Percentiles rank a stretch among this genome's conserved stretches.
Conservation (phyloP, 2,329 filamentous ascomycete genomes). For the Apiospora saccharicola region DNA sequence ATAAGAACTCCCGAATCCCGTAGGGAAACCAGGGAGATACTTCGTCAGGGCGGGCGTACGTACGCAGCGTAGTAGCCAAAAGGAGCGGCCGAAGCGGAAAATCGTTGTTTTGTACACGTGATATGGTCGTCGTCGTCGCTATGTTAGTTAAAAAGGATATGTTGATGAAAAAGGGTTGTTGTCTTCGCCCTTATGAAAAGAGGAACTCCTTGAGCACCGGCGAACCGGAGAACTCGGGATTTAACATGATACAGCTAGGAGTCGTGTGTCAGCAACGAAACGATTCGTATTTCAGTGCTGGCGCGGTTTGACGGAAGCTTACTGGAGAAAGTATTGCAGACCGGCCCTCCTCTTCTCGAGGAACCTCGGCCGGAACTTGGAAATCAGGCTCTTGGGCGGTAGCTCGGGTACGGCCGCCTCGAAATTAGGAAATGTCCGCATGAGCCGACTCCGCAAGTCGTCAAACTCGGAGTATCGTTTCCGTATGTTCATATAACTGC, state of each 20-base stretch:
- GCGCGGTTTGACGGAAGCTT: slow-evolving; percentile 46
- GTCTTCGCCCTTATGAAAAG: slow-evolving; percentile 59
- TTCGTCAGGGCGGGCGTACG: slow-evolving; percentile 4
- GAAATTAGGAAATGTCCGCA: slow-evolving; percentile 84
- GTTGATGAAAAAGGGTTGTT: not conserved
- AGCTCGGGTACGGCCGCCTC: slow-evolving; percentile 86
- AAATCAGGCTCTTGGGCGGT: slow-evolving; percentile 90
- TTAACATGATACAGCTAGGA: slow-evolving; percentile 84
- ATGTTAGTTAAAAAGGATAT: not conserved
- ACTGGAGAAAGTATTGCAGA: slow-evolving; percentile 94
- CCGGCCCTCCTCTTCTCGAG: slow-evolving; percentile 84
- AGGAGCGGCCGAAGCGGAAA: not conserved
- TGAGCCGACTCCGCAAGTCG: slow-evolving; percentile 75
- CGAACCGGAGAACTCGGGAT: slow-evolving; percentile 93
- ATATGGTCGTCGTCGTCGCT: slow-evolving; percentile 13
- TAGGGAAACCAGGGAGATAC: no score
- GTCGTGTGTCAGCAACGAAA: slow-evolving; percentile 30
- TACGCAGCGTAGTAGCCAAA: not conserved
- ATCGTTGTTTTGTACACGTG: not conserved
- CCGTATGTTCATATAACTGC: slow-evolving; percentile 67
- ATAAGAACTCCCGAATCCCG: not conserved
- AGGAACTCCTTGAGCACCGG: slow-evolving; percentile 91
- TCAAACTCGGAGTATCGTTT: slow-evolving; percentile 95
- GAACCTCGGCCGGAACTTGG: slow-evolving; percentile 84
- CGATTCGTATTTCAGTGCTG: not conserved